phyloP scores from a whole-genome alignment of 257 asterid species.

The Scutellaria minor region DNA sequence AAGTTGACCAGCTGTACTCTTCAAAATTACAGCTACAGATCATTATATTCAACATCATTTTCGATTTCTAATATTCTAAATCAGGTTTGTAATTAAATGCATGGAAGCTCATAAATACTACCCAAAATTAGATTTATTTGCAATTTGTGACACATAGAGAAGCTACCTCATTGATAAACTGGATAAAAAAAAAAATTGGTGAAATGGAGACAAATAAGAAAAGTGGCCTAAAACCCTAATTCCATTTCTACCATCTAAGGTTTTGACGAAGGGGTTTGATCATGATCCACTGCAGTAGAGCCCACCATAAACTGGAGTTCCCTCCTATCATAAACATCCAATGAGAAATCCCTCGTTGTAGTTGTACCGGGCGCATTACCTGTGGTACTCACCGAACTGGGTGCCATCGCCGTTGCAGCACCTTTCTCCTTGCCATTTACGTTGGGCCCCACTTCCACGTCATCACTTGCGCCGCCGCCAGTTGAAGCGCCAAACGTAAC shows the following conservation, averaged over 20 bases:
- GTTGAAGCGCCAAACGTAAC: constrained; percentile 33
- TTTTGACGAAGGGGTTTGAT: constrained; percentile 52
- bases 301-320: constrained; percentile 78
- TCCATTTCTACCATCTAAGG: constrained; percentile 23
- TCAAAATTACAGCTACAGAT: too few relatives aligned
- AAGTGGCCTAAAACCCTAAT: too few relatives aligned
- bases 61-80: too few relatives aligned
- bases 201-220: too few relatives aligned
- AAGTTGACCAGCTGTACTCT: too few relatives aligned
- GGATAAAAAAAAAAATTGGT: too few relatives aligned
- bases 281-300: constrained; percentile 31
- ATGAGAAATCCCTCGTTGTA: constrained; percentile 16
- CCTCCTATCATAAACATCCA: constrained; percentile 65
- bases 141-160: too few relatives aligned
- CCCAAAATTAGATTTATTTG: too few relatives aligned
- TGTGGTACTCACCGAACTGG: constrained; percentile 39
- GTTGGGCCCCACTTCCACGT: constrained; percentile 32
- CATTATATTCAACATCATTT: too few relatives aligned
- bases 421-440: constrained; percentile 33
- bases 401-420: constrained; percentile 42
- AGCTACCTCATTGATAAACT: too few relatives aligned
- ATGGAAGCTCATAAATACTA: too few relatives aligned
- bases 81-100: too few relatives aligned
- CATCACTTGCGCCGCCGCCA: neutral
- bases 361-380: constrained; percentile 57